Percentiles rank a stretch among this genome's conserved stretches.
Evolutionary conservation across 192 early-diverging fungal genomes (phyloP).

Genomic region (Diversispora eburnea): DNA sequence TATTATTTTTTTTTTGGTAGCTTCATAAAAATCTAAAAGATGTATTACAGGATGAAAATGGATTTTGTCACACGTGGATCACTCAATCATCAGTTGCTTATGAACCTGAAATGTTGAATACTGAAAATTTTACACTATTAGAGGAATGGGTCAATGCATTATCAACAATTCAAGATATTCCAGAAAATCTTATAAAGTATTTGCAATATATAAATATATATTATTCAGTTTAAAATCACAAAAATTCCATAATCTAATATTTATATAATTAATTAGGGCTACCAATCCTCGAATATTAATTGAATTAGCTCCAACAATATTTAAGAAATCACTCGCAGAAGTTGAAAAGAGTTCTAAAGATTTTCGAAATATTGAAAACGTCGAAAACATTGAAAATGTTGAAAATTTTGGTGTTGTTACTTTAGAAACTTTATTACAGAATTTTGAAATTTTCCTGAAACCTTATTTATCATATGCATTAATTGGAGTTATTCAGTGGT

Average conservation of each 20-base stretch:
- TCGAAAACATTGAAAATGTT: too few relatives aligned
- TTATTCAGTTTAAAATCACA: not conserved
- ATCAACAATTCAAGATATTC: not conserved
- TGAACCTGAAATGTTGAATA: not conserved
- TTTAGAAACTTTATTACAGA: not conserved
- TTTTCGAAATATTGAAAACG: too few relatives aligned
- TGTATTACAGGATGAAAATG: constrained; percentile 13
- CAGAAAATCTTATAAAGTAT: constrained; percentile 13
- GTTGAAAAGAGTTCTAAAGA: not conserved
- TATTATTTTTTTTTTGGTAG: constrained; percentile 13
- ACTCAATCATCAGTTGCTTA: not conserved
- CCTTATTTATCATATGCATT: constrained; percentile 22
- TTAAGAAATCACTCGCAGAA: constrained; percentile 3
- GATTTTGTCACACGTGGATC: constrained; percentile 23
- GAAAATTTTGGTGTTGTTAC: not conserved
- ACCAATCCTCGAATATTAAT: constrained; percentile 11
- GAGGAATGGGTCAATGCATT: not conserved
- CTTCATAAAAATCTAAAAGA: constrained; percentile 22
- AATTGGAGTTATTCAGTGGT: constrained; percentile 21
- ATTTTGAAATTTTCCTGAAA: constrained; percentile 14
- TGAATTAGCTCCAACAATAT: constrained; percentile 24
- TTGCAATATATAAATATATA: not conserved
- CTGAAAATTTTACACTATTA: not conserved
- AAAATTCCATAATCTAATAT: not conserved
- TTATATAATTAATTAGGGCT: not conserved